A percentile compares a stretch with the other conserved stretches of the same genome.
Evolutionary conservation across 2,329 filamentous ascomycete genomes (phyloP).

Genomic region (Ambrosiella cleistominuta): DNA sequence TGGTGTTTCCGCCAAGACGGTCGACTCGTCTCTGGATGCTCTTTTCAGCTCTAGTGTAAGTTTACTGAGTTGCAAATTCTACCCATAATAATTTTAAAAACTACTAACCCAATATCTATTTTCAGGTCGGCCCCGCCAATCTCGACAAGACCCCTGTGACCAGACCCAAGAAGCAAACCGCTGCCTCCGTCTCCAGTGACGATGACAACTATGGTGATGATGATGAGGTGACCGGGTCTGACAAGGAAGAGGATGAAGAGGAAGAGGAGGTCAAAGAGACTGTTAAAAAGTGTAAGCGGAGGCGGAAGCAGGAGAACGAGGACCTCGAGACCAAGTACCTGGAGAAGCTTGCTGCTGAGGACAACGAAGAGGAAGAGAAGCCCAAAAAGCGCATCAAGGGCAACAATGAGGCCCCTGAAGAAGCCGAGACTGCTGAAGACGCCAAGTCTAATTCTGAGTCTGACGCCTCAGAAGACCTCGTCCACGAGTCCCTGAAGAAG

Average conservation of each 20-base stretch:
- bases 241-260: slow-evolving; percentile 19
- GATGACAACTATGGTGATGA: slow-evolving; percentile 16
- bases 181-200: slow-evolving; percentile 17
- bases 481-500: slow-evolving; percentile 39
- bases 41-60: slow-evolving; percentile 59
- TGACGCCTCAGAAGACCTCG: slow-evolving; percentile 20
- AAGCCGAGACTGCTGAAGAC: slow-evolving; percentile 28
- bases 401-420: slow-evolving; percentile 20
- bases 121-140: slow-evolving; percentile 34
- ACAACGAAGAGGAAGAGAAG: slow-evolving; percentile 22
- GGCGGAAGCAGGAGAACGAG: slow-evolving; percentile 49
- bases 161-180: slow-evolving; percentile 21
- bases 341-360: slow-evolving; percentile 42
- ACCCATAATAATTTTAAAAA: not conserved
- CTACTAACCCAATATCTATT: not conserved
- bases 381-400: slow-evolving; percentile 28
- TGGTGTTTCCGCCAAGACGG: slow-evolving; percentile 26
- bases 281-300: slow-evolving; percentile 42
- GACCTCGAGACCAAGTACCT: slow-evolving; percentile 56
- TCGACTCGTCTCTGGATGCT: slow-evolving; percentile 52
- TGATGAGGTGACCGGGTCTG: slow-evolving; percentile 19
- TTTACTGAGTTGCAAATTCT: slow-evolving; percentile 15
- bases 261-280: slow-evolving; percentile 23
- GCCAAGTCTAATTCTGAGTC: slow-evolving; percentile 29
- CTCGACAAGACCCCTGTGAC: slow-evolving; percentile 19